A percentile compares a stretch with the other conserved stretches of the same genome.
Evolutionary conservation across 2,329 filamentous ascomycete species (phyloP).

Genomic region (Verticillium nubilum): DNA sequence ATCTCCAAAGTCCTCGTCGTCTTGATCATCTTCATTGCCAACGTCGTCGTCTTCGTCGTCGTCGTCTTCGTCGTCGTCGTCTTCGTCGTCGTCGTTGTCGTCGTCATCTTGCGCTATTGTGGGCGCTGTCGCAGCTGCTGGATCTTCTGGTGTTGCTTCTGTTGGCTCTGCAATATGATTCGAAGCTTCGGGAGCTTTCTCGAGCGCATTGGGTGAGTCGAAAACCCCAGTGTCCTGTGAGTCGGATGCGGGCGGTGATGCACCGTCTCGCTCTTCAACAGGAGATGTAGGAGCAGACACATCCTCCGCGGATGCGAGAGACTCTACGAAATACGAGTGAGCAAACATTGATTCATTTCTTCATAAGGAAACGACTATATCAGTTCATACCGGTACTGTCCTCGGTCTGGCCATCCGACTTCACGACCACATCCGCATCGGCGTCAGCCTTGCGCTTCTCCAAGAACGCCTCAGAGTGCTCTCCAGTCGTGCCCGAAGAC

Average conservation of each 20-base stretch:
- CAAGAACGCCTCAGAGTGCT: constrained; percentile 37
- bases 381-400: constrained; percentile 26
- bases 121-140: neutral
- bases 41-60: constrained; percentile 22
- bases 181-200: neutral
- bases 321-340: constrained; percentile 27
- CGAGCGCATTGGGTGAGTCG: neutral
- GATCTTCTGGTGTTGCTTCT: neutral
- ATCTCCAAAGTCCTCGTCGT: constrained; percentile 48
- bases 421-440: constrained; percentile 45
- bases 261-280: neutral
- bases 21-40: constrained; percentile 24
- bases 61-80: constrained; percentile 13
- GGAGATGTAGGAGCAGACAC: neutral
- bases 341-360: constrained; percentile 13
- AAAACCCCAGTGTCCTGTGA: neutral
- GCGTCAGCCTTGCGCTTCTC: constrained; percentile 45
- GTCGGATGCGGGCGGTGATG: neutral
- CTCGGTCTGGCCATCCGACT: constrained; percentile 35
- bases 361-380: constrained; percentile 13
- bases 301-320: constrained; percentile 22
- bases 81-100: constrained; percentile 1
- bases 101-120: neutral
- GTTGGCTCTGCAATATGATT: neutral
- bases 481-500: constrained; percentile 36